phyloP scores from a whole-genome alignment of 2,329 filamentous ascomycete species.

The Grosmannia penicillata region DNA sequence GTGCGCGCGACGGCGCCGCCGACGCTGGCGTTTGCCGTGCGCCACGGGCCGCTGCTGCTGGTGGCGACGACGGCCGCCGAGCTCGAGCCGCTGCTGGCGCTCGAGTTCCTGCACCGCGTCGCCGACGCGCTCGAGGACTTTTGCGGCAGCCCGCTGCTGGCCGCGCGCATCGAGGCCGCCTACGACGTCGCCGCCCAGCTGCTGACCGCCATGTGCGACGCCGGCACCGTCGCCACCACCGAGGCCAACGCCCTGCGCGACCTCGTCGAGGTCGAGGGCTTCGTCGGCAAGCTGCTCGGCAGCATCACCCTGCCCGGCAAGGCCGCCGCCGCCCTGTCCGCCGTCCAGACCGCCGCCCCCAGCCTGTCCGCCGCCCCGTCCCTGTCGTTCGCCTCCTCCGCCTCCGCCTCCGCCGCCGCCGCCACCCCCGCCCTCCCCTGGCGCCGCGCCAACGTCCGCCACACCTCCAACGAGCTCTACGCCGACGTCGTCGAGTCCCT shows the following conservation, averaged over 20 bases:
- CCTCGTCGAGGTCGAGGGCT: slow-evolving; percentile 79
- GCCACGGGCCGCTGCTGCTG: slow-evolving; percentile 73
- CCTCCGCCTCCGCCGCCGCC: slow-evolving; percentile 21
- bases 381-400: background rate
- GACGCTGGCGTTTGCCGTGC: slow-evolving; percentile 73
- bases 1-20: slow-evolving; percentile 69
- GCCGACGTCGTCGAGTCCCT: slow-evolving; percentile 90
- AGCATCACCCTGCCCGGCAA: slow-evolving; percentile 70
- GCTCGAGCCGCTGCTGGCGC: slow-evolving; percentile 72
- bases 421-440: slow-evolving; percentile 54
- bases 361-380: background rate
- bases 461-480: slow-evolving; percentile 94
- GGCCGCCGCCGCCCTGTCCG: slow-evolving; percentile 8
- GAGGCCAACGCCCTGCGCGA: slow-evolving; percentile 89
- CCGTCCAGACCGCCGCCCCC: background rate
- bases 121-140: slow-evolving; percentile 92
- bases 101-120: slow-evolving; percentile 89
- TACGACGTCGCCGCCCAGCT: slow-evolving; percentile 93
- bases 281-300: slow-evolving; percentile 77
- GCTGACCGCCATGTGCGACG: slow-evolving; percentile 92
- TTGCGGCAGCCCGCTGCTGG: slow-evolving; percentile 71
- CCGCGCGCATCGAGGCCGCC: slow-evolving; percentile 71
- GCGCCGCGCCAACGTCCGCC: slow-evolving; percentile 80
- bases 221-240: slow-evolving; percentile 70
- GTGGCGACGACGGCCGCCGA: slow-evolving; percentile 77